phyloP scores from a whole-genome alignment of 2,329 filamentous ascomycete species.

The Clonostachys chloroleuca region DNA sequence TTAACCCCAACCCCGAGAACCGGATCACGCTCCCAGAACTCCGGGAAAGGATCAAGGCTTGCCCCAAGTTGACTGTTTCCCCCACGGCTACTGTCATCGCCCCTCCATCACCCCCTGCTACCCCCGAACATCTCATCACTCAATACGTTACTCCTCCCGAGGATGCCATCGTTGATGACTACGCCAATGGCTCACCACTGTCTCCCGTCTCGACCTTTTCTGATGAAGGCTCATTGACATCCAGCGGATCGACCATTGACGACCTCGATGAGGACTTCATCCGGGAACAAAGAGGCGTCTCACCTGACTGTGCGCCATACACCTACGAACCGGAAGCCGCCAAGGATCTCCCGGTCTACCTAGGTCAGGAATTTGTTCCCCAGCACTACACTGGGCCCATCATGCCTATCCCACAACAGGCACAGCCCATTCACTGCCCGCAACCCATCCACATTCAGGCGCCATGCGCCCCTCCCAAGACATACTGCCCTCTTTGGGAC shows the following conservation, averaged over 20 bases:
- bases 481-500: conserved; percentile 45
- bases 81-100: conserved; percentile 18
- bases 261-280: conserved; percentile 44
- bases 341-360: conserved; percentile 29
- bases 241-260: conserved; percentile 47
- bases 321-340: conserved; percentile 42
- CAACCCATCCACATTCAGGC: conserved; percentile 18
- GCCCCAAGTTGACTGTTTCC: conserved; percentile 65
- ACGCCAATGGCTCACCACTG: conserved; percentile 39
- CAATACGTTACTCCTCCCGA: conserved; percentile 42
- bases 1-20: conserved; percentile 78
- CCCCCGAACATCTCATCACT: conserved; percentile 32
- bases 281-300: conserved; percentile 29
- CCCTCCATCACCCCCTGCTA: conserved; percentile 33
- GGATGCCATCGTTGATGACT: conserved; percentile 35
- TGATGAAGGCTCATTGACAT: conserved; percentile 51
- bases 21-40: conserved; percentile 81
- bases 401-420: conserved; percentile 11
- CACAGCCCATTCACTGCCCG: conserved; percentile 11
- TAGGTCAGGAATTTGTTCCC: conserved; percentile 38
- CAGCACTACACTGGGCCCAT: conserved; percentile 39
- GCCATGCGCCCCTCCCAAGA: conserved; percentile 35
- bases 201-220: conserved; percentile 47
- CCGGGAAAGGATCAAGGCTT: conserved; percentile 70
- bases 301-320: conserved; percentile 33